phyloP scores from a whole-genome alignment of 2,329 filamentous ascomycete genomes.

The Xylaria sp. region DNA sequence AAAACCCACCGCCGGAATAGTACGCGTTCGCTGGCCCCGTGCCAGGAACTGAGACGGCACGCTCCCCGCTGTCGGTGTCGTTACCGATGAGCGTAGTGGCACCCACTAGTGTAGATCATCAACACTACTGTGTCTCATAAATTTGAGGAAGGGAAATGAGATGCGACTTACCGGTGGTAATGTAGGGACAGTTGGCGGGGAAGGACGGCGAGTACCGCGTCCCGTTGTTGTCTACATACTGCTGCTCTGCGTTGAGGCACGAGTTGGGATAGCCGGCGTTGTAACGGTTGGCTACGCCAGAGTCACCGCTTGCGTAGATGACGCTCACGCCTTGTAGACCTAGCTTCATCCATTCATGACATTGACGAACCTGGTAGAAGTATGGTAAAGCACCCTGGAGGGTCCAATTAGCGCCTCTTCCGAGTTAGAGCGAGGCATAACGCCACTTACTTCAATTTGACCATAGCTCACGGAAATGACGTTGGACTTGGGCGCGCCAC shows the following conservation, averaged over 20 bases:
- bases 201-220: constrained; percentile 30
- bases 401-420: not conserved
- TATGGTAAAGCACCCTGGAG: constrained; percentile 26
- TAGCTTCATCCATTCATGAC: constrained; percentile 63
- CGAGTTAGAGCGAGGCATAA: not conserved
- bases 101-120: constrained; percentile 17
- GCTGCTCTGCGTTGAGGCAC: constrained; percentile 27
- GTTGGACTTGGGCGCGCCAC: constrained; percentile 48
- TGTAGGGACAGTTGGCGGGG: constrained; percentile 33
- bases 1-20: constrained; percentile 56
- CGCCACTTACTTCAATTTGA: constrained; percentile 51
- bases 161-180: constrained; percentile 26
- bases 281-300: constrained; percentile 31
- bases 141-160: not conserved
- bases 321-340: constrained; percentile 58
- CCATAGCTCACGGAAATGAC: constrained; percentile 62
- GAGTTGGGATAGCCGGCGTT: constrained; percentile 32
- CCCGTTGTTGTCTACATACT: constrained; percentile 29
- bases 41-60: constrained; percentile 22
- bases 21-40: constrained; percentile 34
- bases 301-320: constrained; percentile 31
- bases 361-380: constrained; percentile 57
- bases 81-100: constrained; percentile 29
- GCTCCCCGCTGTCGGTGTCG: constrained; percentile 28
- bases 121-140: not conserved